These are phyloP conservation scores for Rutidosis leptorrhynchoides DNA, from an alignment of 129 eudicot species.

Conservation along the genomic window DNA sequence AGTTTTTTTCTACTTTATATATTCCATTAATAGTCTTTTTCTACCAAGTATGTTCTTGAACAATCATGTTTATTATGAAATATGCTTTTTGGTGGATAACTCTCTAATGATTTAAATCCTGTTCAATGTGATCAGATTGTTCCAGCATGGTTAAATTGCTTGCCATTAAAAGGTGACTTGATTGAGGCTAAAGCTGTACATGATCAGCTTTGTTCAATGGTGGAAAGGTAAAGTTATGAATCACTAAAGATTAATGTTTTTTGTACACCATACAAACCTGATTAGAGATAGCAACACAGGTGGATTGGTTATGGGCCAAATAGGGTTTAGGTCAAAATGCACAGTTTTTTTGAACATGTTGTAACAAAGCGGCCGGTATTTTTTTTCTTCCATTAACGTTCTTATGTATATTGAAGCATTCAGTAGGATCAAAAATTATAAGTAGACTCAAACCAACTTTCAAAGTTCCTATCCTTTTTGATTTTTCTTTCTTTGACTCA, in stretches of 20 bases:
- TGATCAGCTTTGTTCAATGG: conserved; percentile 96
- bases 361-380: background rate
- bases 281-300: background rate
- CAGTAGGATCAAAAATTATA: background rate
- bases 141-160: conserved; percentile 91
- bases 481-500: background rate
- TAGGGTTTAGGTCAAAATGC: background rate
- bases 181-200: conserved; percentile 95
- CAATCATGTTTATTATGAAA: background rate
- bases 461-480: background rate
- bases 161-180: conserved; percentile 87
- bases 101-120: background rate
- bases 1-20: background rate
- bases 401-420: background rate
- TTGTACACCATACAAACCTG: conserved; percentile 8
- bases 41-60: background rate
- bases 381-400: background rate
- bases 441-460: background rate
- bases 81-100: background rate
- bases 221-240: conserved; percentile 63
- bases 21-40: conserved; percentile 13
- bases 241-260: background rate
- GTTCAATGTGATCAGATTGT: conserved; percentile 52
- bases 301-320: background rate
- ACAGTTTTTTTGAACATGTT: background rate